Evolutionary conservation across 306 rosid genomes (phyloP), one percentile per base, ranked within the genome.

Genomic region (Biancaea sappan): DNA sequence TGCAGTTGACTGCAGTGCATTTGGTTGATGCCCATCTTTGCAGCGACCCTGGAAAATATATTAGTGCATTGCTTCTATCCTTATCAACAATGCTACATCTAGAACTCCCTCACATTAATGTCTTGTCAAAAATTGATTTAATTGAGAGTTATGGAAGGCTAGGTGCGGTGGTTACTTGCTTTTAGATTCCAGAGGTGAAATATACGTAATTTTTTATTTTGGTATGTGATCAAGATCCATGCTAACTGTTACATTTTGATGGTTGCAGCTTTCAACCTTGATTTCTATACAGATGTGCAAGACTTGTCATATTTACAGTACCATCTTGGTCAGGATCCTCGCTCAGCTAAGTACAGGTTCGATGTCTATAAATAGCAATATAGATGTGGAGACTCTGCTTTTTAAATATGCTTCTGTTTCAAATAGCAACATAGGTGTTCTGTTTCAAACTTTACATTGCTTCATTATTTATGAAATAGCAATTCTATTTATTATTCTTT

Each of bases 1-100:
- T 86, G 91, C 96, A 94, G 97, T 77, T 94, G 88, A 82, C 90
- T 38, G 98, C 97, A 14, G 90, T 94, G 67, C 97, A 91, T 87
- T 87, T 94, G 86, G 85, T 94, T 69, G 97, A 94, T 75, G 88
- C 97, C 54, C 97, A 91, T 82, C 97, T 94, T 84, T 91, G 98
- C 81, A 85, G 97, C 73, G 98, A 94, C 84, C 90, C 98, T 74
- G 97, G 93, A 58, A 94, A 94, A 84, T 94, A 94, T 79, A 83
- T 88, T 37, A 94, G 97, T 73, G 91, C 96, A 29, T 80, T 94
- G 90, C 84, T 91, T 75, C 94, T 94, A 80, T 85, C 97, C 80
- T 73, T 91, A 80, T 88, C 98, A 31, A 91, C 95, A 57, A 91
- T 90, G 98, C 82, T 94, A 32, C 98, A 94, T 81, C 69, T 91